phyloP scores from a whole-genome alignment of 371 early-diverging fungal species.

The Chytridium lagenaria region DNA sequence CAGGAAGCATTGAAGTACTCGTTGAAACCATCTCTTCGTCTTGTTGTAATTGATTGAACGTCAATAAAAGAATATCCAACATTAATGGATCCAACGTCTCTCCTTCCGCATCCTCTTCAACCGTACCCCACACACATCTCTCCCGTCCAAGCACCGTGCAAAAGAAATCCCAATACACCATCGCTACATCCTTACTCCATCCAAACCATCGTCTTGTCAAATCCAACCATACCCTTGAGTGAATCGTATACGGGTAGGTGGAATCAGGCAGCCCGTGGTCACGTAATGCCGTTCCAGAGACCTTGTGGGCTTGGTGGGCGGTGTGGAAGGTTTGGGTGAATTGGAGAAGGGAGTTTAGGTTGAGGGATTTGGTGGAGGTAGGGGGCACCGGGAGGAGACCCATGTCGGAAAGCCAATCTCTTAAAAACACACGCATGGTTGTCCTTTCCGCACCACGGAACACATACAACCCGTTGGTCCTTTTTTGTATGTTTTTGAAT shows the following conservation, averaged over 20 bases:
- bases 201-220: background rate
- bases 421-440: slow-evolving; percentile 5
- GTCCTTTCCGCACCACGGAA: too few species aligned
- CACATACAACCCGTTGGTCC: too few species aligned
- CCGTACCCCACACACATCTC: background rate
- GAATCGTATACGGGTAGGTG: background rate
- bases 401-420: slow-evolving; percentile 5
- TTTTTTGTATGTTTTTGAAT: too few species aligned
- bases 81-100: background rate
- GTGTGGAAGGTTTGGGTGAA: background rate
- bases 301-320: background rate
- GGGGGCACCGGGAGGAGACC: background rate
- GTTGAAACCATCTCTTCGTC: background rate
- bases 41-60: background rate
- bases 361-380: background rate
- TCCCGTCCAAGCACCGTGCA: background rate
- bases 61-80: background rate
- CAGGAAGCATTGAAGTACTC: background rate
- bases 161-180: slow-evolving; percentile 8
- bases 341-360: background rate
- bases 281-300: background rate
- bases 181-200: background rate
- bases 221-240: background rate
- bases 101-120: background rate
- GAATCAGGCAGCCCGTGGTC: background rate